Conservation (phyloP, 495 filamentous ascomycete genomes). For the Margaritispora aquatica region DNA sequence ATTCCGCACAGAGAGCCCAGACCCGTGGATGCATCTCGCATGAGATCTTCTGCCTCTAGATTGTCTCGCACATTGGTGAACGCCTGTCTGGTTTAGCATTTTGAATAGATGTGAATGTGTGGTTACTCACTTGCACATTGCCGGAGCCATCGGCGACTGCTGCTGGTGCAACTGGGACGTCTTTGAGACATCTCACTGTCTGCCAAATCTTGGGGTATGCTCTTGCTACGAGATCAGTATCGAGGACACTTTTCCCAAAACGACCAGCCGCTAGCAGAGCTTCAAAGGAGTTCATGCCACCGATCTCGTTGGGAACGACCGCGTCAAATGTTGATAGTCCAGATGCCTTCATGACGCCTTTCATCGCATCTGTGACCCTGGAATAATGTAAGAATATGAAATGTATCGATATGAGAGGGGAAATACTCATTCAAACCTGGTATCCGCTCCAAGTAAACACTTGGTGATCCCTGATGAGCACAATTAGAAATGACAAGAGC, state of each 20-base stretch:
- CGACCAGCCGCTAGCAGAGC: constrained; percentile 44
- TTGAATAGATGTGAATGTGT: background rate
- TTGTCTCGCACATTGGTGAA: constrained; percentile 27
- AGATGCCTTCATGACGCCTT: constrained; percentile 9
- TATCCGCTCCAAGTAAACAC: constrained; percentile 47
- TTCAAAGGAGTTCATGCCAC: constrained; percentile 48
- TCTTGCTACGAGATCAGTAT: constrained; percentile 47
- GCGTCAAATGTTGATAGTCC: constrained; percentile 22
- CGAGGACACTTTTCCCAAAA: constrained; percentile 40
- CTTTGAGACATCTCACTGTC: constrained; percentile 45
- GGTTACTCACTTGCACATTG: constrained; percentile 31
- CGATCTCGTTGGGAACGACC: constrained; percentile 47
- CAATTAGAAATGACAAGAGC: too few species aligned
- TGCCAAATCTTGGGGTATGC: constrained; percentile 51
- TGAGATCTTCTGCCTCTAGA: constrained; percentile 16
- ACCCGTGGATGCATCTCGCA: constrained; percentile 16
- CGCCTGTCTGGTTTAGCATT: constrained; percentile 2
- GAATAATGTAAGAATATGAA: background rate
- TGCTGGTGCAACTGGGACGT: constrained; percentile 15
- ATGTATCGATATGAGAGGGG: constrained; percentile 5
- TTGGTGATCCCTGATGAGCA: constrained; percentile 46
- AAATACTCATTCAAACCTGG: constrained; percentile 44
- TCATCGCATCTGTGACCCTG: constrained; percentile 25
- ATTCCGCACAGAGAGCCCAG: constrained; percentile 28
- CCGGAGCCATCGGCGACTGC: constrained; percentile 35